Evolutionary conservation across 371 early-diverging fungal species (phyloP).

Genomic region (Mucor racemosus): DNA sequence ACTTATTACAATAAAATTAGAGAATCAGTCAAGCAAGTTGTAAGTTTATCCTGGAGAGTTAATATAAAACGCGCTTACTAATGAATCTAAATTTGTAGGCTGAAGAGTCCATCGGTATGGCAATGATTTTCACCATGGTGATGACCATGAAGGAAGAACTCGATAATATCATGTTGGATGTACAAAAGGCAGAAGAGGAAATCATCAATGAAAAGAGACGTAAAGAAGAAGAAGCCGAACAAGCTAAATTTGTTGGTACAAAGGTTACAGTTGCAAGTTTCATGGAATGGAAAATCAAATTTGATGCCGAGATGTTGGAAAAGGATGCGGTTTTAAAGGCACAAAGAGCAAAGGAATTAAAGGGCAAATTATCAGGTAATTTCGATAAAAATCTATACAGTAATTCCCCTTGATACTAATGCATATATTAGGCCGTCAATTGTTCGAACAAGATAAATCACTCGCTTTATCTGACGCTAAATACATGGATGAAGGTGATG

Average conservation of each 20-base stretch:
- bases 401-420: not conserved
- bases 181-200: constrained; percentile 55
- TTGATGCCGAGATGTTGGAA: constrained; percentile 75
- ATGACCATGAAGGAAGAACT: constrained; percentile 77
- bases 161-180: constrained; percentile 63
- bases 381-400: too few species aligned
- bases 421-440: constrained; percentile 71
- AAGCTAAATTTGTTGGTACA: constrained; percentile 82
- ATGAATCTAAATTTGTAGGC: constrained; percentile 38
- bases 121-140: constrained; percentile 89
- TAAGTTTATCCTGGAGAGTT: constrained; percentile 28
- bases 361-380: constrained; percentile 66
- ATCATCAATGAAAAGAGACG: constrained; percentile 64
- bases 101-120: constrained; percentile 88
- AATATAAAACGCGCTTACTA: not conserved
- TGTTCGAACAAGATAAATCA: constrained; percentile 89
- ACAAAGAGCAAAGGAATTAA: constrained; percentile 51
- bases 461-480: constrained; percentile 85
- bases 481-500: constrained; percentile 87
- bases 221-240: constrained; percentile 81
- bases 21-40: constrained; percentile 50
- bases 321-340: constrained; percentile 59
- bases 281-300: constrained; percentile 77
- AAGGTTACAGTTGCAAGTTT: constrained; percentile 83
- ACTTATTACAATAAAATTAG: constrained; percentile 55